Evolutionary conservation across 345 rosid genomes (phyloP), one percentile per base, ranked within the genome.

Genomic region (Populus nigra): DNA sequence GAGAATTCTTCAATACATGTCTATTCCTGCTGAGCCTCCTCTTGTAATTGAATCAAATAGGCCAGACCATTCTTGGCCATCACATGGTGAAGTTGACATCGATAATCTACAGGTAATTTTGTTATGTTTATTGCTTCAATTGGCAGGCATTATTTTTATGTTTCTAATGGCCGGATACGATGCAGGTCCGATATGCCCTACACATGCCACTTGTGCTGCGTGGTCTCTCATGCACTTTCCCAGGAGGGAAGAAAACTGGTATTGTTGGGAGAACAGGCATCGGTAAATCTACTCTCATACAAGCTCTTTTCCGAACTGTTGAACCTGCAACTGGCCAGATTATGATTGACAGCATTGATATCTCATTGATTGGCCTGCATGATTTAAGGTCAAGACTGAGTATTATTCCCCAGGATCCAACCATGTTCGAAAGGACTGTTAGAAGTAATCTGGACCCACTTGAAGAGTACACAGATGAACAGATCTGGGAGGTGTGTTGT

Each of bases 251-350:
- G 84, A 95, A 89, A 84, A 91, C 96, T 4, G 98, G 98, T 35
- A 89, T 95, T 41, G 97, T 95, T 20, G 98, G 99, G 71, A 90
- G 99, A 74, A 95, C 99, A 17, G 99, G 99, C 5, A 88, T 97
- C 41, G 98, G 97, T 4, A 95, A 95, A 85, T 87, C 99, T 13
- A 95, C 99, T 65, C 91, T 95, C 73, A 91, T 93, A 62, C 99
- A 92, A 72, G 82, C 94, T 27, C 87, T 93, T 62, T 95, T 95
- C 84, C 85, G 97, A 65, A 90, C 93, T 65, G 94, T 92, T 47
- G 98, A 95, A 25, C 98, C 94, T 12, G 65, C 87, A 20, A 87
- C 86, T 45, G 98, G 99, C 66, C 85, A 81, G 70, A 89, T 95
- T 70, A 68, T 71, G 79, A 93, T 95, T n/a, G 98, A 93, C 78